Evolutionary conservation across 495 filamentous ascomycete genomes (phyloP), one percentile per base, ranked within the genome.

Genomic region (Trichoderma erinaceum): DNA sequence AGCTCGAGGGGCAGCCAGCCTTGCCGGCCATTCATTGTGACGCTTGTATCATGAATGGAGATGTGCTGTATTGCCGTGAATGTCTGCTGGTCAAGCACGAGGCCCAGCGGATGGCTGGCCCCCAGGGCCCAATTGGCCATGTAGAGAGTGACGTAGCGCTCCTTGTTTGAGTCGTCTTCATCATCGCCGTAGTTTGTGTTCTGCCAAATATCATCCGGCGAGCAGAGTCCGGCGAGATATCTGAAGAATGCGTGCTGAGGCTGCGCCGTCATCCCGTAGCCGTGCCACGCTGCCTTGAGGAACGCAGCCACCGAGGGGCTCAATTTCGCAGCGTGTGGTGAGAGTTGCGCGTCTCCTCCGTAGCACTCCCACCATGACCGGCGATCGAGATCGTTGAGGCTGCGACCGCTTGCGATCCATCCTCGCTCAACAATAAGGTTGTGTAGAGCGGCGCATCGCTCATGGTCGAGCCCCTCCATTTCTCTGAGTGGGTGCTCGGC

Each of bases 111-210:
- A 32, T 61, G 56, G 16, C 56, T 61, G 56, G 56, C 25, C 27
- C 56, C 56, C 56, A 61, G 56, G 23, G 56, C 56, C 56, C 56
- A 61, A 32, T 61, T 61, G 10, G 56, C 56, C 56, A 61, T 61
- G 56, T 61, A 61, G 56, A 61, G 56, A 7, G 56, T 61, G 27
- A 61, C 56, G 56, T 61, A 61, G 25, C 56, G 56, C 27, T 23
- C 23, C 27, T 61, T 61, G 56, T 61, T 61, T 7, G 56, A 61
- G 56, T 61, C 56, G 13, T 61, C 56, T 32, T 61, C 56, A 13
- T 61, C 56, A 25, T 61, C 25, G 56, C 56, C 56, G 56, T 61
- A 61, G 23, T 61, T 12, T 10, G 56, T 25, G 25, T 61, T 61
- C 11, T 61, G 10, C 56, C 56, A 61, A 32, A 61, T 27, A 15